Conservation (phyloP, 441 rosid species). For the Pelargonium citronellum region DNA sequence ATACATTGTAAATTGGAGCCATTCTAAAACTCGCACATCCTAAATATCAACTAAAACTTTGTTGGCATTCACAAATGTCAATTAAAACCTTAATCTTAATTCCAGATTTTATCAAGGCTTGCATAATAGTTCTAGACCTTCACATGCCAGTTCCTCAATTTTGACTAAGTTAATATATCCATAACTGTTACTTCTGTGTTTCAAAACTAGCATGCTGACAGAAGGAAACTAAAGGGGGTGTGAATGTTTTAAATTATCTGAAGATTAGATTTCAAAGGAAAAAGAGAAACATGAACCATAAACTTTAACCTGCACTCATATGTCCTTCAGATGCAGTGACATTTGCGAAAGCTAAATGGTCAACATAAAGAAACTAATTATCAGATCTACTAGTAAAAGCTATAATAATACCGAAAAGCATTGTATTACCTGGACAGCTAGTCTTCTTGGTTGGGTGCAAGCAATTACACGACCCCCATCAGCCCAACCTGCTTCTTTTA, state of each 20-base stretch:
- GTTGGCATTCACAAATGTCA: neutral
- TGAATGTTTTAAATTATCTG: no score
- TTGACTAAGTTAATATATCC: neutral
- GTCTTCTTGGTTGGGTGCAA: slow-evolving; percentile 94
- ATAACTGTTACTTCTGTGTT: neutral
- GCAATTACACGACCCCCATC: slow-evolving; percentile 90
- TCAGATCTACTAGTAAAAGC: neutral
- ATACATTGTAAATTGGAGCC: no score
- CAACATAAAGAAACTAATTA: neutral
- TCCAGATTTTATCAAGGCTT: neutral
- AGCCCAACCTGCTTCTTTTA: slow-evolving; percentile 98
- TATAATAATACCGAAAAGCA: neutral
- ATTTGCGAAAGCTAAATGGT: neutral
- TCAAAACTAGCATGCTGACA: neutral
- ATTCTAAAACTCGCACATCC: no score
- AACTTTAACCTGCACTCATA: neutral
- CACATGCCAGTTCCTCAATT: neutral
- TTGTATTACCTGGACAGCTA: slow-evolving; percentile 76
- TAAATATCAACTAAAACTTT: no score
- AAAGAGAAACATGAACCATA: neutral
- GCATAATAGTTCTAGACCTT: neutral
- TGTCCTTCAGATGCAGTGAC: neutral
- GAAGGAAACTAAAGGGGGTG: no score
- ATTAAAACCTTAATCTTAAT: neutral
- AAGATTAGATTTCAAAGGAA: neutral